Base-by-base conservation (phyloP, 2,329 filamentous ascomycete genomes). In the Diaporthe amygdali region DNA sequence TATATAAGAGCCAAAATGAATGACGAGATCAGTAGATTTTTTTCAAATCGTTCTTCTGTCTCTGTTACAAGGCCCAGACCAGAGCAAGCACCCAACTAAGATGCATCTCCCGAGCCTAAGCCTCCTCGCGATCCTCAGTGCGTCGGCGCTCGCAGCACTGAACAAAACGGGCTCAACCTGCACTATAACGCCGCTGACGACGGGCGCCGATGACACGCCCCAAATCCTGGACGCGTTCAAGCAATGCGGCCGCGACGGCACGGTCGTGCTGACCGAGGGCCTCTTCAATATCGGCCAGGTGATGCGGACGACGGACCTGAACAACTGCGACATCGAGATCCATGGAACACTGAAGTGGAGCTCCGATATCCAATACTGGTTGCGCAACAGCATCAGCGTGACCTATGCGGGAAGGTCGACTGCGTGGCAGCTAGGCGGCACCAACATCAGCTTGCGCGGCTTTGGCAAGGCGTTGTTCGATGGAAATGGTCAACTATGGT, bases 201-300 rank as follows among this genome's bases (percentile, higher is more conserved):
- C 55, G 22, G 59, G 71, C 25, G 73, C 27, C 32, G 86, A 88
- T 74, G 87, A 89, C 76, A 83, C 85, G 30, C 85, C 86, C 9
- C 84, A 87, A 47, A 88, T 89, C 59, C 74, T 87, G 0, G 73
- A 82, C 5, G 87, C 87, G 0, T 88, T 89, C 76, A 75, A 81
- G 32, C 76, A 83, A 34, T 89, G 87, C 74, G 78, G 86, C 2
- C 79, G 81, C 52, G 82, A 87, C 66, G 86, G 86, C 49, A 85
- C 80, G 61, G 82, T 90, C 71, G 81, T 88, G 47, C 86, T 90
- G 75, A 78, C 81, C 34, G 84, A 85, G 66, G 82, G 81, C 1
- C 82, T 82, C 2, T 88, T 86, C 79, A 79, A 87, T 74, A 81
- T 88, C 73, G 82, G 82, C 41, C 82, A 82, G 49, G 82, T 86